Base-by-base conservation (phyloP, 768 basidiomycete species). In the Pholiota molesta region DNA sequence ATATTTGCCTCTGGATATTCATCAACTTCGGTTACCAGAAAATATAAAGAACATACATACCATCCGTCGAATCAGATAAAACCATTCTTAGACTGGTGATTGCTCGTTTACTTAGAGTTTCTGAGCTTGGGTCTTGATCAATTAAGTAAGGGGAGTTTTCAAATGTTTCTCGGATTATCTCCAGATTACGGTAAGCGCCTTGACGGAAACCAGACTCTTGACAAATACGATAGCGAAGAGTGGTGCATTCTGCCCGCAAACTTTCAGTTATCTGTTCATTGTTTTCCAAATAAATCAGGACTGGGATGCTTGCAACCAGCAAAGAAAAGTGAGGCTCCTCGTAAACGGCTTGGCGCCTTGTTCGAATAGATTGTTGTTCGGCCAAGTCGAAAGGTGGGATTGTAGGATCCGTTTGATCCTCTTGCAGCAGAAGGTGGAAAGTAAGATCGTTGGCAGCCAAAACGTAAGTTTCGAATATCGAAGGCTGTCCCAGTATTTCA, bases 141-240 rank as follows among this genome's bases (percentile, higher is more conserved):
- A 81, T 78, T 5, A 83, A 78, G 57, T 82, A 81, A 23, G 89
- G 76, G 7, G 84, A 81, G 26, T 81, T 78, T 67, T 91, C 90
- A 55, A 94, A 92, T 0, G 88, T 87, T 62, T 79, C 77, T 47
- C 88, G 82, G 42, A 92, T 85, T 1, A 85, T 82, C 62, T 89
- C 88, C 39, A 94, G 78, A 69, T 93, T 90, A 11, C 88, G 83
- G 66, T 90, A 91, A 33, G 89, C 88, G 0, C 87, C 91, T 68
- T 87, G 86, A 5, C 90, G 85, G 72, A 94, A 93, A n/a, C 85
- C 83, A 26, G 78, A 76, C 54, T 83, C 81, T 61, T 84, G 80
- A 67, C 89, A 92, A 8, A 92, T 78, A 4, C 76, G 75, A 57
- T 79, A 75, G 9, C 91, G 85, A 54, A 94, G 79, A 17, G 75